Percentiles rank a stretch among this genome's conserved stretches.
Conservation (phyloP, 441 rosid species). For the Eruca vesicaria region DNA sequence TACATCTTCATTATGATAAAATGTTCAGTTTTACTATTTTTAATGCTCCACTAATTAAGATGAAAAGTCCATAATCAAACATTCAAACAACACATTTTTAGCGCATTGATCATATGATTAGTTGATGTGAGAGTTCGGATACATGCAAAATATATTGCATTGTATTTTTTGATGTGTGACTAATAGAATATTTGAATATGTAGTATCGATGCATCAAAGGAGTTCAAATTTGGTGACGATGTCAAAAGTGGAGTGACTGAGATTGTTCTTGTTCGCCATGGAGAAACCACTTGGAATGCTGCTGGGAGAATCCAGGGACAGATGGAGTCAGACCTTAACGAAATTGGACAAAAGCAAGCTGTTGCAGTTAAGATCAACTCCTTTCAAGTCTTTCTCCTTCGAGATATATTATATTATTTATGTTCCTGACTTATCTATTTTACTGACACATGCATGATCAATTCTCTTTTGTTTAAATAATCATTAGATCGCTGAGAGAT, state of each 20-base stretch:
- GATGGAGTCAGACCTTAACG: constrained; percentile 60
- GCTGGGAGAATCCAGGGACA: constrained; percentile 70
- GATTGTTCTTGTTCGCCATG: constrained; percentile 59
- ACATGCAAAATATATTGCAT: background rate
- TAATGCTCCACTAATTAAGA: background rate
- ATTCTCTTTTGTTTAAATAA: background rate
- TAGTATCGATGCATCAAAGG: constrained; percentile 19
- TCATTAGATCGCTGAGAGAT: constrained; percentile 43
- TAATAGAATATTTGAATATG: constrained; percentile 6
- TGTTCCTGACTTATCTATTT: background rate
- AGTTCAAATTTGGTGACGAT: constrained; percentile 28
- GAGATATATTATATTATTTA: background rate
- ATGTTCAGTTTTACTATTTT: background rate
- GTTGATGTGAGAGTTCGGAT: background rate
- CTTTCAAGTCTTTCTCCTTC: background rate
- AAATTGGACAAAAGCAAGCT: constrained; percentile 56
- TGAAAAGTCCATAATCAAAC: background rate
- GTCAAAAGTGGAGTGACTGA: constrained; percentile 36
- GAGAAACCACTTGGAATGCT: constrained; percentile 69
- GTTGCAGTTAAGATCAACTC: constrained; percentile 40
- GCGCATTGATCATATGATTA: background rate
- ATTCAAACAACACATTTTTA: background rate
- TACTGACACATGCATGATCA: background rate
- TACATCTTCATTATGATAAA: background rate
- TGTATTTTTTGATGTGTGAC: background rate